Evolutionary conservation across 108 stramenopile species (phyloP).

Genomic region (Epithemia pelagica): DNA sequence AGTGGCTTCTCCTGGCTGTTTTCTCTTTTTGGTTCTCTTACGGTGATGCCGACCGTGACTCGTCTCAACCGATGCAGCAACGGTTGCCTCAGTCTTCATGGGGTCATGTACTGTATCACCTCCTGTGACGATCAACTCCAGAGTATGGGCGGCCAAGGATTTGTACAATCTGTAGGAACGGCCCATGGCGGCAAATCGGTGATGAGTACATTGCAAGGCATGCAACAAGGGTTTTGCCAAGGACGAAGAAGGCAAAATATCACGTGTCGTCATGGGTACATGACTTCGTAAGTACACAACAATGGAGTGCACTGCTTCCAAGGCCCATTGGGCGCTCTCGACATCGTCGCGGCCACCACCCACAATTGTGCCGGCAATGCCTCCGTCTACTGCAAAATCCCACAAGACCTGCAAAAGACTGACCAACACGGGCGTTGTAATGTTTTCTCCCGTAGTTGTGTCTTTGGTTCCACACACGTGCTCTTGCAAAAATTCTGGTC

Average conservation of each 20-base stretch:
- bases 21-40: not conserved
- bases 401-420: slow-evolving; percentile 40
- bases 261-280: not conserved
- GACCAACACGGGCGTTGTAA: slow-evolving; percentile 51
- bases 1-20: not conserved
- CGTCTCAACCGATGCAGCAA: not conserved
- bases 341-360: not conserved
- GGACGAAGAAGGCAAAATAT: not conserved
- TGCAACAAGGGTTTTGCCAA: not conserved
- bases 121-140: not conserved
- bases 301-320: not conserved
- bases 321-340: not conserved
- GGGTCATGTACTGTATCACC: not conserved
- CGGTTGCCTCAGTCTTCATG: not conserved
- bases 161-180: not conserved
- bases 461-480: not conserved
- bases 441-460: not conserved
- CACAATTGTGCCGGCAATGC: not conserved
- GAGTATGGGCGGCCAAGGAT: not conserved
- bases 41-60: not conserved
- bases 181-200: not conserved
- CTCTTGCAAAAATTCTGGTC: slow-evolving; percentile 66
- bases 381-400: not conserved
- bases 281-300: not conserved
- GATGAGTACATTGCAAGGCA: not conserved